Evolutionary conservation across 2,329 filamentous ascomycete genomes (phyloP).

Genomic region (Myotisia sp.): DNA sequence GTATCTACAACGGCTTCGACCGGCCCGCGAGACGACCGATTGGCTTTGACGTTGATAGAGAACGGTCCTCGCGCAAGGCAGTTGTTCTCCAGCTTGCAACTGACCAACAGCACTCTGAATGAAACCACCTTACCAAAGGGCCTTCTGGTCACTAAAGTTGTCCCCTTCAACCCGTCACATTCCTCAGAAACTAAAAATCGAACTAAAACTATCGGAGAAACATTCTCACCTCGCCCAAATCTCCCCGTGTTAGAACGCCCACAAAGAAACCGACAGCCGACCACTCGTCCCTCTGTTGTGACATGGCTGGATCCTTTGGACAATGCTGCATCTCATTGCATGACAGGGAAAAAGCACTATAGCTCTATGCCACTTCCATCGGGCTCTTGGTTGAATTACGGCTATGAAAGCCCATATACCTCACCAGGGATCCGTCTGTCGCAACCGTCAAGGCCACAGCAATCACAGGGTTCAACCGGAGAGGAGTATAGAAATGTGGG

Average conservation of each 20-base stretch:
- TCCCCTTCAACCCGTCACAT: slow-evolving; percentile 34
- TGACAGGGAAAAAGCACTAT: slow-evolving; percentile 28
- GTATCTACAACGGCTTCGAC: slow-evolving; percentile 11
- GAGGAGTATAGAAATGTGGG: neutral
- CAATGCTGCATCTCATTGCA: slow-evolving; percentile 21
- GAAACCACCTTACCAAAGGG: slow-evolving; percentile 60
- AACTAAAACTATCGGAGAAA: slow-evolving; percentile 31
- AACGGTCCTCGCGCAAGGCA: slow-evolving; percentile 60
- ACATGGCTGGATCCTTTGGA: slow-evolving; percentile 32
- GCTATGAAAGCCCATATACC: slow-evolving; percentile 9
- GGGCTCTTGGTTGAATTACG: slow-evolving; percentile 32
- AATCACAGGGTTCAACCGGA: neutral
- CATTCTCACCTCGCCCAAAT: slow-evolving; percentile 29
- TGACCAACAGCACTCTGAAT: slow-evolving; percentile 33
- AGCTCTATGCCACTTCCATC: slow-evolving; percentile 27
- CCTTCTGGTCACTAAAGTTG: slow-evolving; percentile 53
- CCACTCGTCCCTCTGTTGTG: slow-evolving; percentile 19
- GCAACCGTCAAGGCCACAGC: neutral
- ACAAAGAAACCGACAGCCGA: slow-evolving; percentile 21
- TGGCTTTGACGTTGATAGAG: slow-evolving; percentile 63
- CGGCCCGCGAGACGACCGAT: slow-evolving; percentile 32
- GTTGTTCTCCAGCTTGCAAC: slow-evolving; percentile 72
- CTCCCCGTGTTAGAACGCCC: slow-evolving; percentile 29
- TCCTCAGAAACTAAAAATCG: slow-evolving; percentile 18
- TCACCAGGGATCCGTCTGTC: neutral